Evolutionary conservation across 2,329 filamentous ascomycete species (phyloP), one percentile per base, ranked within the genome.

Genomic region (Beauveria pseudobassiana): DNA sequence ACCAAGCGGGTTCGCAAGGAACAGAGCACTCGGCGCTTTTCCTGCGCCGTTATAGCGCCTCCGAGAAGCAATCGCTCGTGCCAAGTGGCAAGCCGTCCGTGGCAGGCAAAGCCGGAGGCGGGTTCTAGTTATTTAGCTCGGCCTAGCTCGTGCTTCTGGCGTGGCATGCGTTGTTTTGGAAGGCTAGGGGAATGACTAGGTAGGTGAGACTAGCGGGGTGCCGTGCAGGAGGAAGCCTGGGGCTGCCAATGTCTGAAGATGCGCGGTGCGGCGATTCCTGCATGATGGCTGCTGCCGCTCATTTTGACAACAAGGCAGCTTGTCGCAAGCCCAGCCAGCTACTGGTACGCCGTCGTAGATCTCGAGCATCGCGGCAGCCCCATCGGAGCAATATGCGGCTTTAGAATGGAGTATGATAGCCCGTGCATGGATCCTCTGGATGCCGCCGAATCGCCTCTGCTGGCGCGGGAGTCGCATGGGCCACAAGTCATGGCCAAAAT

Each of bases 321-420:
- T 34, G 43, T 61, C 50, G 59, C 59, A 53, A 50, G 48, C 59
- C 55, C 51, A 30, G 51, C 43, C 51, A 55, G 50, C 43, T 61
- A 52, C 59, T 50, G 50, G 30, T 61, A 52, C 51, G 50, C 59
- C 59, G 51, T 55, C 59, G 59, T 50, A 55, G 51, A 61, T 61
- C 59, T 55, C 30, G 49, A 55, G 43, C 43, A 55, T 55, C 51
- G 59, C 24, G 51, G 50, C 51, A 55, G 59, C 59, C 59, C 59
- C 59, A 61, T 61, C 59, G 59, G 34, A 43, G 34, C 43, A 61
- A 49, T 49, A 61, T 61, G 59, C 59, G 55, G 59, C 59, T 50
- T 18, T 22, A 46, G 51, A 61, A 55, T 50, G 22, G 50, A 34
- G 52, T 14, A 46, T 45, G 34, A 38, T 38, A 38, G 14, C 26